Evolutionary conservation across 73 alveolate species (phyloP).

Genomic region (Effrenium voratum): DNA sequence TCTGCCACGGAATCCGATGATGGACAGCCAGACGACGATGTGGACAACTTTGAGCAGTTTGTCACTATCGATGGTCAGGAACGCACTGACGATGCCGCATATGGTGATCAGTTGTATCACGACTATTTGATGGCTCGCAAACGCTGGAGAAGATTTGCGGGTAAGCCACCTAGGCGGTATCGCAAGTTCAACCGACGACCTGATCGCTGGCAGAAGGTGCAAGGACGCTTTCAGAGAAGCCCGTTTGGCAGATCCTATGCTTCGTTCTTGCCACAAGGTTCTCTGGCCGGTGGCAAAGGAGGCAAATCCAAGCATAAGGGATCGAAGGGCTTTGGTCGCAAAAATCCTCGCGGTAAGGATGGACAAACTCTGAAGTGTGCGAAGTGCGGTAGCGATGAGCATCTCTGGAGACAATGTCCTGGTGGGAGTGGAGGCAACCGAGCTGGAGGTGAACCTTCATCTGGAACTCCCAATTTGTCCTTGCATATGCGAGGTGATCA

Average conservation of each 20-base stretch:
- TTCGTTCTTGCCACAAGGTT: neutral
- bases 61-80: neutral
- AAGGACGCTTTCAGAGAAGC: neutral
- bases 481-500: too few species aligned
- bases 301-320: neutral
- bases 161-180: neutral
- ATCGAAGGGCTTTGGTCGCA: too few species aligned
- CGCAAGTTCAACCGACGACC: neutral
- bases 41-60: conserved; percentile 10
- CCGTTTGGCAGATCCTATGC: neutral
- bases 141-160: neutral
- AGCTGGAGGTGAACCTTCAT: too few species aligned
- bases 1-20: conserved; percentile 3
- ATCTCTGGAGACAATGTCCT: neutral
- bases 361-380: conserved; percentile 16
- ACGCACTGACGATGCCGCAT: neutral
- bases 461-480: too few species aligned
- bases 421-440: too few species aligned
- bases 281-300: conserved; percentile 6
- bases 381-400: conserved; percentile 25
- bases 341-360: conserved; percentile 40
- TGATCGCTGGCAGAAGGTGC: too few species aligned
- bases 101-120: neutral
- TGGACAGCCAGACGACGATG: neutral
- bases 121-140: neutral